A percentile compares a stretch with the other conserved stretches of the same genome.
These are phyloP conservation scores for Saccharomycopsis fibuligera DNA, from an alignment of 805 yeast species.

Conservation along the genomic window DNA sequence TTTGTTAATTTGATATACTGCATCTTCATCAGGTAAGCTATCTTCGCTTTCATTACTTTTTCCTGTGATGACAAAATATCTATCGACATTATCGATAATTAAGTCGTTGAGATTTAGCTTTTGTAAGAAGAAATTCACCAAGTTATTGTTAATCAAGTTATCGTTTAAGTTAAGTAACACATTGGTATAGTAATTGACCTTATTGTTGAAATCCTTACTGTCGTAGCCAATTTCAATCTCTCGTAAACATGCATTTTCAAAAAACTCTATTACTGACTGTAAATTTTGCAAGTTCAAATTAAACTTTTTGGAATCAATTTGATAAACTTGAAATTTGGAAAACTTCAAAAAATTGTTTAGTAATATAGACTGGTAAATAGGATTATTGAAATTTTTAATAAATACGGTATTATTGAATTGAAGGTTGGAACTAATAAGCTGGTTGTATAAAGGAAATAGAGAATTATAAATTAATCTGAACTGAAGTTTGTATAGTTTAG, in stretches of 20 bases:
- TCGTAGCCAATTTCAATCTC: constrained; percentile 60
- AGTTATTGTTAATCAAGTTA: constrained; percentile 33
- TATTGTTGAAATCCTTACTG: constrained; percentile 36
- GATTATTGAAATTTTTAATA: constrained; percentile 41
- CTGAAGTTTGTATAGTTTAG: constrained; percentile 30
- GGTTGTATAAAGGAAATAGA: constrained; percentile 40
- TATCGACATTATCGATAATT: constrained; percentile 31
- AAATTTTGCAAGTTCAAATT: constrained; percentile 31
- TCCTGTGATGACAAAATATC: constrained; percentile 22
- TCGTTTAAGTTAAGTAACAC: constrained; percentile 30
- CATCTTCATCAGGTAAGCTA: constrained; percentile 4
- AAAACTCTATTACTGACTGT: constrained; percentile 54
- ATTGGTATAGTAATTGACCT: constrained; percentile 29
- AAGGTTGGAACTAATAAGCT: constrained; percentile 35
- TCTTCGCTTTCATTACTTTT: too few species aligned
- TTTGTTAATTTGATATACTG: constrained; percentile 23
- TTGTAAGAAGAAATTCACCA: constrained; percentile 36
- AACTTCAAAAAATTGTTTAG: constrained; percentile 36
- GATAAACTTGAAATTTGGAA: constrained; percentile 31
- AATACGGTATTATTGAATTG: constrained; percentile 36
- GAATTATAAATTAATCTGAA: constrained; percentile 34
- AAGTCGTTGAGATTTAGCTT: constrained; percentile 31
- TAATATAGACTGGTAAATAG: constrained; percentile 45
- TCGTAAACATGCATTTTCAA: constrained; percentile 61
- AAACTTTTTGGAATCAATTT: constrained; percentile 29